Evolutionary conservation across 2,329 filamentous ascomycete species (phyloP).

Genomic region (Colletotrichum endophyticum): DNA sequence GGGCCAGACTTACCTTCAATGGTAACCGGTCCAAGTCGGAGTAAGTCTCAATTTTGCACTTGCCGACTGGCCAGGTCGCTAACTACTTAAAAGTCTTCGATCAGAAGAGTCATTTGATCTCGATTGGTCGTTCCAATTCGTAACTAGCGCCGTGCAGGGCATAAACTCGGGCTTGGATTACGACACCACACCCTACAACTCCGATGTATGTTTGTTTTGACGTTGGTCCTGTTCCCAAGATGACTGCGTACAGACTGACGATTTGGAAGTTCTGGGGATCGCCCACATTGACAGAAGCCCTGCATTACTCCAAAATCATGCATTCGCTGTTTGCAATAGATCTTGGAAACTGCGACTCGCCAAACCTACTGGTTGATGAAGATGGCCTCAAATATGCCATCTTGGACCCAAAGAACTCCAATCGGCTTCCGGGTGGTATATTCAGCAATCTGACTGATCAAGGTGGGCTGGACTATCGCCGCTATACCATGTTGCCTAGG

Average conservation of each 20-base stretch:
- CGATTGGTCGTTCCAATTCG: neutral
- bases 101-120: neutral
- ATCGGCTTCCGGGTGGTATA: neutral
- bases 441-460: neutral
- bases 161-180: neutral
- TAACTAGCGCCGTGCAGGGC: too few species aligned
- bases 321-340: neutral
- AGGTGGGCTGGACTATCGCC: neutral
- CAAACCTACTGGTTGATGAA: neutral
- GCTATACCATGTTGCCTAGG: neutral
- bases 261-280: neutral
- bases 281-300: neutral
- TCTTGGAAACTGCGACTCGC: neutral
- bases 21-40: neutral
- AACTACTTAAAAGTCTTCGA: neutral
- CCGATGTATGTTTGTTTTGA: neutral
- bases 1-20: neutral
- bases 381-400: neutral
- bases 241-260: neutral
- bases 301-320: neutral
- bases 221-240: too few species aligned
- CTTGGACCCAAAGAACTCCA: neutral
- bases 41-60: neutral
- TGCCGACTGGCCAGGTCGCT: too few species aligned
- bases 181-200: neutral